These are phyloP conservation scores for Botrytis fragariae DNA, from an alignment of 2,329 filamentous ascomycete species.

Conservation along the genomic window DNA sequence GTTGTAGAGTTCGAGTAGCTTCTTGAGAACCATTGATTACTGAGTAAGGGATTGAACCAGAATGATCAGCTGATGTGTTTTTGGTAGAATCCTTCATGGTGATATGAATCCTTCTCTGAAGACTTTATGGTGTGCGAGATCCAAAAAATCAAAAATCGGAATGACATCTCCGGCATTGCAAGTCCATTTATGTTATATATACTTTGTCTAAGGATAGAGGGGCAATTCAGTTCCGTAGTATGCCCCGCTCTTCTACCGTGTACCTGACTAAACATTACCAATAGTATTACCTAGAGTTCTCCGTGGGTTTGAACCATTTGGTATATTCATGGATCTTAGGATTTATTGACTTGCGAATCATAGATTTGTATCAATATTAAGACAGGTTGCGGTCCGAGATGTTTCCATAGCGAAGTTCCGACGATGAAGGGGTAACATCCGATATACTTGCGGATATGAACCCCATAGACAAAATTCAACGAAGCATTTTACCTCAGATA, in stretches of 20 bases:
- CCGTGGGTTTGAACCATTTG: neutral
- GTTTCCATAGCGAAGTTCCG: neutral
- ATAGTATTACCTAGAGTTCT: neutral
- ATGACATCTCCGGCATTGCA: neutral
- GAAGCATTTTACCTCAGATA: neutral
- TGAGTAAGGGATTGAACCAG: conserved; percentile 26
- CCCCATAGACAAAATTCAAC: neutral
- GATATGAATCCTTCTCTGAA: neutral
- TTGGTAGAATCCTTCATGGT: conserved; percentile 1
- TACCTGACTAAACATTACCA: conserved; percentile 1
- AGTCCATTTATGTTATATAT: neutral
- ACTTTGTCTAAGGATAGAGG: neutral
- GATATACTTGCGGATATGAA: neutral
- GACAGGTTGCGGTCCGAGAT: conserved; percentile 2
- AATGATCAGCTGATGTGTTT: neutral
- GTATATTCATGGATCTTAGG: neutral
- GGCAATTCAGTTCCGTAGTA: neutral
- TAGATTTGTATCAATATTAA: neutral
- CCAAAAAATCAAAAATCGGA: neutral
- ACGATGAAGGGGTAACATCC: conserved; percentile 16
- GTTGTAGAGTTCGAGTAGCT: conserved; percentile 28
- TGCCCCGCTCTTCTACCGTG: neutral
- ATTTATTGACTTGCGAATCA: neutral
- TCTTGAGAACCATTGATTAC: conserved; percentile 31
- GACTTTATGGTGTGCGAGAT: neutral